Conservation (phyloP, 768 basidiomycete genomes). For the Russula sp. region DNA sequence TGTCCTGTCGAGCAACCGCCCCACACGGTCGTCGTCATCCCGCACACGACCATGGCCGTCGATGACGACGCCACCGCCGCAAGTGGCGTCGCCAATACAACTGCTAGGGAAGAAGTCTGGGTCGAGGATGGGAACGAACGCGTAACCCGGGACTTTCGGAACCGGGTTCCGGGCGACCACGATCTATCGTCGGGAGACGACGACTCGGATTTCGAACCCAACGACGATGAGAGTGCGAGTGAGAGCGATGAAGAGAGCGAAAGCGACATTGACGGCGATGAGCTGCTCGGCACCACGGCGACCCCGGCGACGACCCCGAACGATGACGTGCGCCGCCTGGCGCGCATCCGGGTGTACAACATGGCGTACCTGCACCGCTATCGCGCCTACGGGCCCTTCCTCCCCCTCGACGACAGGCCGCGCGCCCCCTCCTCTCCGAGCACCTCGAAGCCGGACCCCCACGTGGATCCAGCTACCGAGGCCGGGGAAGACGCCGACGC, state of each 20-base stretch:
- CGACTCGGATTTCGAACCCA: slow-evolving; percentile 1
- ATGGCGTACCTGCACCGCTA: slow-evolving; percentile 32
- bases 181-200: not conserved
- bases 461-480: not conserved
- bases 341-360: slow-evolving; percentile 35
- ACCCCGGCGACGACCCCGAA: not conserved
- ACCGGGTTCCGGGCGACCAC: not conserved
- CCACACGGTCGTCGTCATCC: not conserved
- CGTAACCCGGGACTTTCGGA: not conserved
- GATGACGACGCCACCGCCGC: not conserved
- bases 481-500: not conserved
- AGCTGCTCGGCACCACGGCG: not conserved
- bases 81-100: not conserved
- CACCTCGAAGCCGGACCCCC: not conserved
- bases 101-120: not conserved
- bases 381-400: slow-evolving; percentile 36
- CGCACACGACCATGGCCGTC: not conserved
- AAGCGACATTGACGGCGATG: slow-evolving; percentile 9
- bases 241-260: slow-evolving; percentile 4
- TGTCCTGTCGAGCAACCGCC: not conserved
- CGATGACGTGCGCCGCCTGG: slow-evolving; percentile 29
- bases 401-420: slow-evolving; percentile 25
- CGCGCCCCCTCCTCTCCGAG: not conserved
- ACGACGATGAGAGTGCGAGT: not conserved
- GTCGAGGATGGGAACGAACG: not conserved